These are phyloP conservation scores for Candida glucosophila DNA, from an alignment of 1,139 yeast species.

Conservation along the genomic window DNA sequence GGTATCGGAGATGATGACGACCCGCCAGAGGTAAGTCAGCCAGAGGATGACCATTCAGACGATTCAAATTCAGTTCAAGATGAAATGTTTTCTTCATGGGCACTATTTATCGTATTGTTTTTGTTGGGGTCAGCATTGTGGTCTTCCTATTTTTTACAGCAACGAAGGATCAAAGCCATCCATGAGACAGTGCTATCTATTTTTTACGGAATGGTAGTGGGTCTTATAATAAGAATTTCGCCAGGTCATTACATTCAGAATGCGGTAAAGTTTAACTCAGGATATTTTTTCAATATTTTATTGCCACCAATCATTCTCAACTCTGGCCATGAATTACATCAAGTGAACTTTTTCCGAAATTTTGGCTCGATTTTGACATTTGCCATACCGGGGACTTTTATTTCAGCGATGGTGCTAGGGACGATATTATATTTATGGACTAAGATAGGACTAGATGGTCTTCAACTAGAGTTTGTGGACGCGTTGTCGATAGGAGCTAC, in stretches of 20 bases:
- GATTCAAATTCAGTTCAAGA: constrained; percentile 88
- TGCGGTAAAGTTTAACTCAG: constrained; percentile 89
- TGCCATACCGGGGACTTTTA: constrained; percentile 95
- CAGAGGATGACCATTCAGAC: constrained; percentile 60
- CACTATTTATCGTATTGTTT: constrained; percentile 75
- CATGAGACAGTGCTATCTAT: constrained; percentile 96
- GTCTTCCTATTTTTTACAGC: constrained; percentile 92
- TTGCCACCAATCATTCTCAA: constrained; percentile 94
- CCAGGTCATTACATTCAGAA: constrained; percentile 98
- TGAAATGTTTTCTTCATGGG: constrained; percentile 96
- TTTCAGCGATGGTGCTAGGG: constrained; percentile 86
- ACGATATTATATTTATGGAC: constrained; percentile 84
- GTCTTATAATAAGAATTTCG: constrained; percentile 75
- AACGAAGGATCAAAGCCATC: constrained; percentile 82
- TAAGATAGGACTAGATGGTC: constrained; percentile 79
- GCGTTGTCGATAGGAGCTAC: constrained; percentile 98
- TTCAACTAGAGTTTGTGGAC: constrained; percentile 84
- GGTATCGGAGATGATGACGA: constrained; percentile 19
- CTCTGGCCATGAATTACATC: constrained; percentile 94
- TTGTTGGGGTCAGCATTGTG: constrained; percentile 82
- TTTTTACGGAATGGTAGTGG: constrained; percentile 95
- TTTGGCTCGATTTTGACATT: constrained; percentile 86
- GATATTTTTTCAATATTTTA: constrained; percentile 87
- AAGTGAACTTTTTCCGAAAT: constrained; percentile 88
- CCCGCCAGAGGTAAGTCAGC: constrained; percentile 40